Conservation (phyloP, 305 asterid genomes). For the Solanum hybrid region DNA sequence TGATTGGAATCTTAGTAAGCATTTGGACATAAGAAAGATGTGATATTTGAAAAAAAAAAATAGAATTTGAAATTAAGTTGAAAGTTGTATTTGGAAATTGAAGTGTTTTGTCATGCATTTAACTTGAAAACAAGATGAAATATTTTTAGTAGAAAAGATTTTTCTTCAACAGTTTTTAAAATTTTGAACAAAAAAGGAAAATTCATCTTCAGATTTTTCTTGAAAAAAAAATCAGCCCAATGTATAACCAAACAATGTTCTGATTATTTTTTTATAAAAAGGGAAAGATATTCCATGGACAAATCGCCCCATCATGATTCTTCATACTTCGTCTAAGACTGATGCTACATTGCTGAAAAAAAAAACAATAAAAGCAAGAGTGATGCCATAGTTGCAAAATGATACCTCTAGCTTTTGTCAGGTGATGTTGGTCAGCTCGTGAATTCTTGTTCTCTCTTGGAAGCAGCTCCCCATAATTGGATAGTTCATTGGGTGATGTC, state of each 20-base stretch:
- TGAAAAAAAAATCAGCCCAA: not conserved
- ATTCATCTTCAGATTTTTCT: not conserved
- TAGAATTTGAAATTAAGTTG: not conserved
- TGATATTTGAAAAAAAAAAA: not conserved
- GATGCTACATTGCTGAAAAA: not conserved
- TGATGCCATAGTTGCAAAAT: slow-evolving; percentile 5
- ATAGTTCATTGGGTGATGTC: slow-evolving; percentile 24
- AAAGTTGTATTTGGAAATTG: not conserved
- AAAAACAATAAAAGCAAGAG: not conserved
- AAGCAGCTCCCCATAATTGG: slow-evolving; percentile 18
- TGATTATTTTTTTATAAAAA: not conserved
- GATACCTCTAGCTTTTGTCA: slow-evolving; percentile 42
- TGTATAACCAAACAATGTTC: not conserved
- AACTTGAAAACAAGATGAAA: not conserved
- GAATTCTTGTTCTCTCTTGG: slow-evolving; percentile 24
- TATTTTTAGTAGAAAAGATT: not conserved
- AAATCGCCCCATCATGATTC: not conserved
- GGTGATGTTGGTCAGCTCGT: slow-evolving; percentile 22
- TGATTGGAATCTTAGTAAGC: not conserved
- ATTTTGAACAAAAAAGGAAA: not conserved
- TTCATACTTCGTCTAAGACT: not conserved
- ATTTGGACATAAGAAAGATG: not conserved
- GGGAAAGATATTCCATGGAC: not conserved
- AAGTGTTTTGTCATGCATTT: not conserved
- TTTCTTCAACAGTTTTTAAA: not conserved